Conservation (phyloP, 192 early-diverging fungal genomes). For the Martensiomyces pterosporus region DNA sequence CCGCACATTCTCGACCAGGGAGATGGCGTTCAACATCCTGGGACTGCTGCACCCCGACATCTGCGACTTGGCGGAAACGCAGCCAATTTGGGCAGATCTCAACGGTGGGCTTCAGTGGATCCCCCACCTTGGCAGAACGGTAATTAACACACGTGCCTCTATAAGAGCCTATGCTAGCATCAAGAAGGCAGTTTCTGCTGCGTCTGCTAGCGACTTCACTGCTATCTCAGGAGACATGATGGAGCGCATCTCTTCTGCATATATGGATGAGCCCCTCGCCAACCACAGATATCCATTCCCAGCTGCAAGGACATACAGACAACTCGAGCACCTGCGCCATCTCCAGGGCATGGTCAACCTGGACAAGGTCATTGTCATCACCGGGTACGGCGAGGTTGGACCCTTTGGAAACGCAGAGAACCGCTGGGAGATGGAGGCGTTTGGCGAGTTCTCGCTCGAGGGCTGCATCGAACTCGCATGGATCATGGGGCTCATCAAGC, state of each 20-base stretch:
- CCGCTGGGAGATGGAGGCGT: slow-evolving; percentile 95
- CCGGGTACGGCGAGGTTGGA: slow-evolving; percentile 92
- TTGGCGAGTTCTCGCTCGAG: slow-evolving; percentile 51
- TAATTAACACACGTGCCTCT: neutral
- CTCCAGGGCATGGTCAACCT: slow-evolving; percentile 79
- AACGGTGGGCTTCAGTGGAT: slow-evolving; percentile 75
- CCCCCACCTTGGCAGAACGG: slow-evolving; percentile 20
- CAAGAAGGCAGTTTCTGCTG: neutral
- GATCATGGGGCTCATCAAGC: slow-evolving; percentile 95
- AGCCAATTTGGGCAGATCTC: slow-evolving; percentile 86
- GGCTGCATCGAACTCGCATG: slow-evolving; percentile 95
- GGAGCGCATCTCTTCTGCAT: too few relatives aligned
- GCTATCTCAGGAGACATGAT: too few relatives aligned
- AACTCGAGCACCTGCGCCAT: slow-evolving; percentile 60
- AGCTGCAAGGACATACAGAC: slow-evolving; percentile 57
- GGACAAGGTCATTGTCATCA: slow-evolving; percentile 87
- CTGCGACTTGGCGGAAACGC: slow-evolving; percentile 58
- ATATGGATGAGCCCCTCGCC: slow-evolving; percentile 73
- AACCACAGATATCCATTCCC: slow-evolving; percentile 87
- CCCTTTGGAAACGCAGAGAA: slow-evolving; percentile 87
- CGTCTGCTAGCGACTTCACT: slow-evolving; percentile 1
- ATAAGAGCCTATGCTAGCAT: neutral
- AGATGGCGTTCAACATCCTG: slow-evolving; percentile 95
- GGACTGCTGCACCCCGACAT: slow-evolving; percentile 76
- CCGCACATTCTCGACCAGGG: slow-evolving; percentile 83